phyloP scores from a whole-genome alignment of 164 flowering plant genomes.

The Buxus sempervirens region DNA sequence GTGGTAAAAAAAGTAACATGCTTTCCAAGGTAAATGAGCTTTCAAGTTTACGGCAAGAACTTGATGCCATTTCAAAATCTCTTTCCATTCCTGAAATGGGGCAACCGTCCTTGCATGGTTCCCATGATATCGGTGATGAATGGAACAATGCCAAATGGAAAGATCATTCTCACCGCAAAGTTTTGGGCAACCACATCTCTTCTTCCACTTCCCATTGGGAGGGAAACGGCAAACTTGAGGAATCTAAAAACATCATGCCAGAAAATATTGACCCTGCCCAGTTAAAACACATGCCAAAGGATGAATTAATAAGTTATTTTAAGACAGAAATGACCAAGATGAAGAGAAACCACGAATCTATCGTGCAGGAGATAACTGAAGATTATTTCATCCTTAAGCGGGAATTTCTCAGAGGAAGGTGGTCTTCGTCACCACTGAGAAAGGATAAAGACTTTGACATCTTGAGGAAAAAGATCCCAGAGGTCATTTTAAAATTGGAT shows the following conservation, averaged over 20 bases:
- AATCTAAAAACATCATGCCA: conserved; percentile 24
- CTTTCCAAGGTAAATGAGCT: conserved; percentile 42
- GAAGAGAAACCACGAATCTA: conserved; percentile 72
- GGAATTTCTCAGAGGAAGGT: conserved; percentile 53
- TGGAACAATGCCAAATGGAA: conserved; percentile 24
- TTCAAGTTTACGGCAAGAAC: conserved; percentile 50
- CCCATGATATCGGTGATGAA: conserved; percentile 40
- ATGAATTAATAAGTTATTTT: conserved; percentile 47
- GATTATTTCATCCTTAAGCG: conserved; percentile 50
- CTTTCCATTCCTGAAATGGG: conserved; percentile 43
- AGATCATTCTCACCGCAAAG: conserved; percentile 43
- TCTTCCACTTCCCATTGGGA: conserved; percentile 28
- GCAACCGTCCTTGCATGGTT: conserved; percentile 42
- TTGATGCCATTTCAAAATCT: conserved; percentile 47
- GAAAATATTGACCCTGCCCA: conserved; percentile 43
- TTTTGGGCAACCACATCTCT: conserved; percentile 25
- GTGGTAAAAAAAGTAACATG: conserved; percentile 24
- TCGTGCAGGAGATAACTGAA: conserved; percentile 54
- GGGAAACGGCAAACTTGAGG: conserved; percentile 46
- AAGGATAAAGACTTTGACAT: conserved; percentile 68
- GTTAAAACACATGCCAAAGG: conserved; percentile 51
- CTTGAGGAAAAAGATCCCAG: conserved; percentile 62
- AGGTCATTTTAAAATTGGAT: conserved; percentile 55
- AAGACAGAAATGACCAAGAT: conserved; percentile 52
- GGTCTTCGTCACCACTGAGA: conserved; percentile 33